A percentile compares a stretch with the other conserved stretches of the same genome.
Evolutionary conservation across 108 stramenopile genomes (phyloP).

Genomic region (Pseudonitzschia multistriata): DNA sequence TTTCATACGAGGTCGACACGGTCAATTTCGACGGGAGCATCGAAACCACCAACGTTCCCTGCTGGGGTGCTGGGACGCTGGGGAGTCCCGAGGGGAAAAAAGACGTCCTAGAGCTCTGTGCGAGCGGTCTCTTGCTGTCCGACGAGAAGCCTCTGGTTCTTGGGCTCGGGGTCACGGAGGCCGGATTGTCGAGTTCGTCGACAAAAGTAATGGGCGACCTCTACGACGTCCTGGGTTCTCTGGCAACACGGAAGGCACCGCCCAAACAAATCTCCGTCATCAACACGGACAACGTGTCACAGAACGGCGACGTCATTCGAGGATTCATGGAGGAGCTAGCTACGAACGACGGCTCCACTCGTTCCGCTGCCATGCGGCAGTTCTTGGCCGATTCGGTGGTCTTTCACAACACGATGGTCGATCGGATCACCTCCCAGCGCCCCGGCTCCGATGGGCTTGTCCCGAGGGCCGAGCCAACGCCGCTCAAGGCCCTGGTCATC

Average conservation of each 20-base stretch:
- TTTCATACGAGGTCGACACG: constrained; percentile 59
- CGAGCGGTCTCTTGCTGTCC: background rate
- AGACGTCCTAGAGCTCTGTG: constrained; percentile 32
- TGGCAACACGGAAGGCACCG: background rate
- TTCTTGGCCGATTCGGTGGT: constrained; percentile 59
- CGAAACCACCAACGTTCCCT: constrained; percentile 41
- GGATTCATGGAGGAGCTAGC: constrained; percentile 51
- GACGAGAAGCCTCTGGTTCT: constrained; percentile 44
- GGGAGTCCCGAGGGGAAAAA: constrained; percentile 50
- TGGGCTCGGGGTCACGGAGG: constrained; percentile 88
- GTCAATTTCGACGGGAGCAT: constrained; percentile 51
- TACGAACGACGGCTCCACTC: constrained; percentile 11
- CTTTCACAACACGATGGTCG: constrained; percentile 89
- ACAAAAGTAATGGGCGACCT: constrained; percentile 74
- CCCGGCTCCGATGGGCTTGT: constrained; percentile 45
- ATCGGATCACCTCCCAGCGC: constrained; percentile 85
- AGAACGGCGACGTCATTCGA: constrained; percentile 74
- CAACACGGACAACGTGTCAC: constrained; percentile 88
- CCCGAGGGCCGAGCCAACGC: constrained; percentile 77
- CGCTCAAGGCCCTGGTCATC: constrained; percentile 83
- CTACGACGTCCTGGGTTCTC: constrained; percentile 43
- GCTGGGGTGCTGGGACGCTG: constrained; percentile 65
- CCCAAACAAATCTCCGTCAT: constrained; percentile 55
- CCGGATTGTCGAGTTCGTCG: constrained; percentile 61
- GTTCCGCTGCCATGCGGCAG: background rate